Base-by-base conservation (phyloP, 176 grass and related monocot genomes). In the Oryza coarctata region DNA sequence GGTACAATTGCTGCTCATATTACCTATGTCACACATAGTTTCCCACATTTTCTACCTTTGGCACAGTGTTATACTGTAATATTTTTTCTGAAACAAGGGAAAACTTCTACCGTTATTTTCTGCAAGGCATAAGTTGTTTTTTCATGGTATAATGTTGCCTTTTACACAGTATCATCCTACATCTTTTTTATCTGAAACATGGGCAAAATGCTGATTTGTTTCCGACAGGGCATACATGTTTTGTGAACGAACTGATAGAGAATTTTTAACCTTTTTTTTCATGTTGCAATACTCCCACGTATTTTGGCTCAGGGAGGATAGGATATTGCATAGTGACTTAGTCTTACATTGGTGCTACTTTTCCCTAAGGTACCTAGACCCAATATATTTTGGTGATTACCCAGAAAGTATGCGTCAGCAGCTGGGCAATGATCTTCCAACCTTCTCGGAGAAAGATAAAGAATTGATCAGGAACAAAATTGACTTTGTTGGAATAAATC, bases 401-500 rank as follows among this genome's bases (percentile, higher is more conserved):
- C 95, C 95, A 68, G 87, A 90, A 87, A 86, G 87, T 76, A 98
- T 98, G 92, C 90, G 73, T 64, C 65, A 95, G 57, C 79, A 87
- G 11, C n/a, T 98, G 52, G 92, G 95, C 31, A 81, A 93, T 78
- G 71, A 90, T 71, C 95, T 98, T 84, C 95, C 95, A 63, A 93
- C 81, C 70, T 95, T 98, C 47, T 93, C 95, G 34, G 87, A 95
- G 73, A 91, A 83, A 91, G 92, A 98, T n/a, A 91, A 77, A 82
- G 90, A 95, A 74, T 85, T 89, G 32, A 86, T 98, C 31, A 95
- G 73, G 75, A 91, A 98, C 83, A 87, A 94, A 79, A 85, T 93
- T 84, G 95, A 98, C 78, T 98, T 98, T 93, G 17, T 98, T 82
- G 95, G 95, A 65, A 68, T 98, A 65, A 98, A 98, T 83, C 95